Evolutionary conservation across 345 rosid species (phyloP).

Genomic region (Clausena lansium): DNA sequence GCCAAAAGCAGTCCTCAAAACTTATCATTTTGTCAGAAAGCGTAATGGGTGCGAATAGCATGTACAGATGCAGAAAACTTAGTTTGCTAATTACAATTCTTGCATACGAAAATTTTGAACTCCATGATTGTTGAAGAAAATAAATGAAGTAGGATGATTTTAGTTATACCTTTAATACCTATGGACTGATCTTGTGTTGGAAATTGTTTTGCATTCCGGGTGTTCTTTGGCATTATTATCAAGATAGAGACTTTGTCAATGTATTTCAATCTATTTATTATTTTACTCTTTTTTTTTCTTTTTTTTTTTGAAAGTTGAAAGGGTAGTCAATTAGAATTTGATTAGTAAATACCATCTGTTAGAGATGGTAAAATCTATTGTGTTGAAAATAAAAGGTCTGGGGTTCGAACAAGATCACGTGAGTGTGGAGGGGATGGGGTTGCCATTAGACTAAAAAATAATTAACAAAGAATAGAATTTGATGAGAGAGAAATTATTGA

Average conservation of each 20-base stretch:
- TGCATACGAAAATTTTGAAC: not conserved
- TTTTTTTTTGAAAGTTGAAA: not conserved
- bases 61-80: not conserved
- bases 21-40: not conserved
- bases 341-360: not conserved
- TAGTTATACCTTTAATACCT: not conserved
- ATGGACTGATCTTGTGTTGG: not conserved
- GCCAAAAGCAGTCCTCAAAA: not conserved
- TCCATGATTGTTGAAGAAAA: not conserved
- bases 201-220: not conserved
- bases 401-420: too few species aligned
- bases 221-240: not conserved
- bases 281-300: too few species aligned
- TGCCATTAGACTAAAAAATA: too few species aligned
- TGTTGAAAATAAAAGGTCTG: too few species aligned
- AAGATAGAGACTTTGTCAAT: not conserved
- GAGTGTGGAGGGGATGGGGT: too few species aligned
- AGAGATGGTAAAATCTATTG: too few species aligned
- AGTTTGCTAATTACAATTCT: not conserved
- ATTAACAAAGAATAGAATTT: too few species aligned
- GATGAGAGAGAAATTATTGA: not conserved
- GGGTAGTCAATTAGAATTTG: not conserved
- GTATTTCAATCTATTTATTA: not conserved
- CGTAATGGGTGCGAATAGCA: not conserved
- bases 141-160: not conserved